Percentiles rank a stretch among this genome's conserved stretches.
Evolutionary conservation across 176 grass and related monocot genomes (phyloP).

Genomic region (Hordeum vulgare): DNA sequence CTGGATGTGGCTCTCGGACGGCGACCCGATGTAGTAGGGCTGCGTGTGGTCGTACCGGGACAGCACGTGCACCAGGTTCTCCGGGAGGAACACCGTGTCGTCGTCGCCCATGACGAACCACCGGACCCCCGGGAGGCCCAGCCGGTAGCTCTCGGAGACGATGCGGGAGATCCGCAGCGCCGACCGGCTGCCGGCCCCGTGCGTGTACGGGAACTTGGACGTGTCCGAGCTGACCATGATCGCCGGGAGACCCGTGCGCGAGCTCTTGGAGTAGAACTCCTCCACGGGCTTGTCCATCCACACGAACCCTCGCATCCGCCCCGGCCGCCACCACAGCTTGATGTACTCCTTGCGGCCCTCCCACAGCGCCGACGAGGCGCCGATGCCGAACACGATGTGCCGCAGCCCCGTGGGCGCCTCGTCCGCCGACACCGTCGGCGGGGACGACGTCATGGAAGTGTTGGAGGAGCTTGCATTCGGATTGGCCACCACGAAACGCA

Average conservation of each 20-base stretch:
- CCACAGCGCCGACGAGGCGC: conserved; percentile 74
- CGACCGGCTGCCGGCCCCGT: conserved; percentile 69
- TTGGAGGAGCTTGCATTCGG: neutral
- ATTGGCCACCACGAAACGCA: conserved; percentile 25
- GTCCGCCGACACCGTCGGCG: conserved; percentile 9
- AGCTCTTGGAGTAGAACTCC: conserved; percentile 62
- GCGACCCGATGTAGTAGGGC: conserved; percentile 89
- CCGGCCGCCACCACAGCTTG: conserved; percentile 83
- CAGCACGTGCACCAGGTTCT: conserved; percentile 89
- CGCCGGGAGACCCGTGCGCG: conserved; percentile 42
- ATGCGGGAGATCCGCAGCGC: conserved; percentile 88
- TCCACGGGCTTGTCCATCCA: conserved; percentile 87
- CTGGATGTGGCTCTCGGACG: conserved; percentile 91
- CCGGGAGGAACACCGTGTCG: conserved; percentile 90
- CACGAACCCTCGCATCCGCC: conserved; percentile 85
- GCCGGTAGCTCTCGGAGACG: conserved; percentile 80
- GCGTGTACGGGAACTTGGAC: conserved; percentile 84
- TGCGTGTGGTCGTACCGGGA: conserved; percentile 73
- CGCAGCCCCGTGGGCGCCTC: conserved; percentile 53
- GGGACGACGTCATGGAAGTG: neutral
- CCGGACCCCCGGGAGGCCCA: conserved; percentile 50
- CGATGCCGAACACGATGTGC: conserved; percentile 94
- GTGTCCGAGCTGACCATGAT: conserved; percentile 75
- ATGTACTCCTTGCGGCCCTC: conserved; percentile 87
- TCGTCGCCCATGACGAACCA: conserved; percentile 99